Evolutionary conservation across 257 asterid species (phyloP), one percentile per base, ranked within the genome.

Genomic region (Solanum chmielewskii): DNA sequence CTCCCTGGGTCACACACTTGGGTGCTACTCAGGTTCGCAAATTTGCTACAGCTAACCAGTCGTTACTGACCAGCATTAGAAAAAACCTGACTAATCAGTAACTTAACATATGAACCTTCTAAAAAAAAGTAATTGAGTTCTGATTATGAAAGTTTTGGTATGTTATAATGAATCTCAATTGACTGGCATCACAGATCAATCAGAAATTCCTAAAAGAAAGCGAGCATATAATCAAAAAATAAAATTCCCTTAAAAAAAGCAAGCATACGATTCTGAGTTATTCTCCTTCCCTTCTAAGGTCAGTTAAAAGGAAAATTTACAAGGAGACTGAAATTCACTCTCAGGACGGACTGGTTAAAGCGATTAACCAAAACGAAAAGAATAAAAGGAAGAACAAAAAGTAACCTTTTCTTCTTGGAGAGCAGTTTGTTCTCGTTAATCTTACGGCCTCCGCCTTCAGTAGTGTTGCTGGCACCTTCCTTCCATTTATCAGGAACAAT

Each of bases 401-500:
- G 69, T 35, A 47, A 95, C 99, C 99, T 94, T 64, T 91, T 62
- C 87, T 94, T 97, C 94, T 97, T 97, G 80, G 99, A 95, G 89
- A 97, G 98, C 89, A 97, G 97, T 89, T 97, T 97, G 94, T 97
- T 97, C 95, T 97, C 99, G 93, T 97, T 97, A 92, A 97, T 92
- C 91, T 97, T 97, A 62, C 99, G 98, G 90, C 99, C 99, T 68
- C 99, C 98, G 11, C 94, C 97, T 92, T 97, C 99, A 82, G 98
- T 95, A 86, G 93, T 93, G 84, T 97, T 97, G 86, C 86, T 89
- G 25, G 99, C 98, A 15, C 99, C 99, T 29, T 93, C 99, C 87
- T 97, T 97, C 99, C 99, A 97, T 87, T 97, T 97, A 89, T 97
- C 99, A 86, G 99, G 99, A 86, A 97, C 99, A 37, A 97, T 97